A percentile compares a stretch with the other conserved stretches of the same genome.
Evolutionary conservation across 768 basidiomycete species (phyloP).

Genomic region (Neoboletus subvelutipes): DNA sequence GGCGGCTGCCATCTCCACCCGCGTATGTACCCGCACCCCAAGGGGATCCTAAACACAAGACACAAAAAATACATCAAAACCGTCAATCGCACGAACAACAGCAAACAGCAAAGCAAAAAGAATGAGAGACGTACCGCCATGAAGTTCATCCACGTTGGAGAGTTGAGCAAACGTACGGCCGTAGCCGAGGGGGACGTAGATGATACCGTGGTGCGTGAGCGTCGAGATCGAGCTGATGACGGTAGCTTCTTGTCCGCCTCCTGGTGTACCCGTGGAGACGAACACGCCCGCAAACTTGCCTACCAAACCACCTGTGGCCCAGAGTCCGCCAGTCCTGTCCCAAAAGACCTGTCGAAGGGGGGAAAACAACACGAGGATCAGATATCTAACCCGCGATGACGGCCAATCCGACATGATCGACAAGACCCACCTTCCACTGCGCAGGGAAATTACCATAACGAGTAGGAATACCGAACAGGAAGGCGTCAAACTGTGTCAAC

Average conservation of each 20-base stretch:
- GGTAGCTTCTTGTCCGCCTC: slow-evolving; percentile 77
- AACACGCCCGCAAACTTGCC: slow-evolving; percentile 81
- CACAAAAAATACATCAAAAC: not conserved
- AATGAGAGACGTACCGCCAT: slow-evolving; percentile 49
- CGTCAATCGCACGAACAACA: not conserved
- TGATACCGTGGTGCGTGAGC: slow-evolving; percentile 69
- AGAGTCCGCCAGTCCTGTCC: slow-evolving; percentile 70
- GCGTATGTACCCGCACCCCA: slow-evolving; percentile 76
- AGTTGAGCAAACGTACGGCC: slow-evolving; percentile 43
- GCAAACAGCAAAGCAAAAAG: not conserved
- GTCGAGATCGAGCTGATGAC: slow-evolving; percentile 52
- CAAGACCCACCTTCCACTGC: slow-evolving; percentile 57
- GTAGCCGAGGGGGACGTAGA: slow-evolving; percentile 73
- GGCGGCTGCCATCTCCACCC: slow-evolving; percentile 44
- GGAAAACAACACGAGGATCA: not conserved
- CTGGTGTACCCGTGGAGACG: slow-evolving; percentile 64
- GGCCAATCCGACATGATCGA: not conserved
- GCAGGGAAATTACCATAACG: slow-evolving; percentile 48
- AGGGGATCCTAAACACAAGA: slow-evolving; percentile 54
- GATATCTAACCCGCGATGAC: not conserved
- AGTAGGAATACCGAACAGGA: slow-evolving; percentile 44
- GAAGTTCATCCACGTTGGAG: slow-evolving; percentile 47
- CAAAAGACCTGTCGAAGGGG: slow-evolving; percentile 56
- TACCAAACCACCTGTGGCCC: slow-evolving; percentile 54
- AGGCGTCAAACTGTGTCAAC: slow-evolving; percentile 34